Evolutionary conservation across 106 monocot genomes (phyloP).

Genomic region (Gastrodia elata): DNA sequence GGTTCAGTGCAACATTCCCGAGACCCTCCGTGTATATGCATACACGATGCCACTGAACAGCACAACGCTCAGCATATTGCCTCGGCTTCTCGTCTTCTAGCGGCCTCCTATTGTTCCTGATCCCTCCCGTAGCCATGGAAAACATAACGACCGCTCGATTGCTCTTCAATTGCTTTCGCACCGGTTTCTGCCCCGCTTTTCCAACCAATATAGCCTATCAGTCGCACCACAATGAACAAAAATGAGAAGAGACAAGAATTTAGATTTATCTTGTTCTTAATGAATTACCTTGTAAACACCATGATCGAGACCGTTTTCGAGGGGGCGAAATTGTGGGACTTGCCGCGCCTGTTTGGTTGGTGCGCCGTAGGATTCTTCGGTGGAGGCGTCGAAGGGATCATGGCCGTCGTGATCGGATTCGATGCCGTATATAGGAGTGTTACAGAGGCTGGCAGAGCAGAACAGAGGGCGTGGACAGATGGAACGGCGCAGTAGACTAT

Average conservation of each 20-base stretch:
- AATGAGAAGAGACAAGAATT: background rate
- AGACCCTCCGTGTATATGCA: slow-evolving; percentile 67
- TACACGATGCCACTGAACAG: slow-evolving; percentile 95
- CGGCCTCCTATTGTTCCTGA: slow-evolving; percentile 91
- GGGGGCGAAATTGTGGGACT: slow-evolving; percentile 35
- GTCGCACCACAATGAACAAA: background rate
- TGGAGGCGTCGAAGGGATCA: background rate
- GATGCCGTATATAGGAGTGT: background rate
- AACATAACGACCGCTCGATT: slow-evolving; percentile 61
- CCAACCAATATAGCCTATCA: slow-evolving; percentile 81
- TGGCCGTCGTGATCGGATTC: slow-evolving; percentile 1
- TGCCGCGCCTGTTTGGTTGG: background rate
- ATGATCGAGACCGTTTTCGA: slow-evolving; percentile 87
- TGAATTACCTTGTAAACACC: slow-evolving; percentile 64
- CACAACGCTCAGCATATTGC: slow-evolving; percentile 77
- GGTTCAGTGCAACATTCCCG: slow-evolving; percentile 46
- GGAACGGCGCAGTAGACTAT: background rate
- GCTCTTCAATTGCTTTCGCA: slow-evolving; percentile 69
- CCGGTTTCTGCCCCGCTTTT: slow-evolving; percentile 82
- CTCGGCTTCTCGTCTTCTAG: slow-evolving; percentile 71
- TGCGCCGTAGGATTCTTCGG: background rate
- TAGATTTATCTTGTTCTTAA: background rate
- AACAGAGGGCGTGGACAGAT: background rate
- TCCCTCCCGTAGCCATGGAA: slow-evolving; percentile 79
- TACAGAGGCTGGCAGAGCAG: background rate